These are phyloP conservation scores for Talaromyces sp. DNA, from an alignment of 2,329 filamentous ascomycete species.

Conservation along the genomic window DNA sequence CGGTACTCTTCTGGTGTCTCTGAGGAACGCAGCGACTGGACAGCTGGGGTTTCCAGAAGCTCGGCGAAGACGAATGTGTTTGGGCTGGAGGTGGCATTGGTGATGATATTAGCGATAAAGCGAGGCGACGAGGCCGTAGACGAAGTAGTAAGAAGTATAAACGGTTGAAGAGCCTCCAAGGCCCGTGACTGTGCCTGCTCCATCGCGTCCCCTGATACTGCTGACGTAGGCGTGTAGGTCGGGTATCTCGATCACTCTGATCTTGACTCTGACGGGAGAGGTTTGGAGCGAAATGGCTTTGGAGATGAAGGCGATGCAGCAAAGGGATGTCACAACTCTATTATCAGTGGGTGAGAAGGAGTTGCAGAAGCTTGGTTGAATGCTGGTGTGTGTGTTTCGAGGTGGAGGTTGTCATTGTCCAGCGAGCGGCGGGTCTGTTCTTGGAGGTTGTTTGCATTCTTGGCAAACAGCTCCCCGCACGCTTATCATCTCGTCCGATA, in stretches of 20 bases:
- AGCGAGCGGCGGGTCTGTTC: background rate
- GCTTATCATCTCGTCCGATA: background rate
- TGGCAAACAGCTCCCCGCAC: background rate
- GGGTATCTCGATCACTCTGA: background rate
- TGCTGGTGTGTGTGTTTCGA: background rate
- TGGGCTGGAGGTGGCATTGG: constrained; percentile 79
- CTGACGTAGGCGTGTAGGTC: background rate
- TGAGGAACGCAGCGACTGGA: constrained; percentile 62
- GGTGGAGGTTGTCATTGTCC: background rate
- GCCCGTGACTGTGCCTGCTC: constrained; percentile 47
- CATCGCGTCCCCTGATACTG: constrained; percentile 25
- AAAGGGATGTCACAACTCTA: background rate
- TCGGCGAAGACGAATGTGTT: constrained; percentile 93
- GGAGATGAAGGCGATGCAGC: background rate
- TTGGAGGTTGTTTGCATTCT: background rate
- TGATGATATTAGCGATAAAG: constrained; percentile 79
- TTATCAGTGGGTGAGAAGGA: background rate
- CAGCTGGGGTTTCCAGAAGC: constrained; percentile 74
- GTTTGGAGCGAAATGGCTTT: background rate
- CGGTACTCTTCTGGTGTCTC: constrained; percentile 57
- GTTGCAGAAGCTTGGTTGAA: background rate
- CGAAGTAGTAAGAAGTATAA: constrained; percentile 80
- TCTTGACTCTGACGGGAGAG: background rate
- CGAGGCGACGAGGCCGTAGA: constrained; percentile 66
- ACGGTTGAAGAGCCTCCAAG: constrained; percentile 68